Evolutionary conservation across 805 yeast genomes (phyloP), one percentile per base, ranked within the genome.

Genomic region (Saturnispora quitensis): DNA sequence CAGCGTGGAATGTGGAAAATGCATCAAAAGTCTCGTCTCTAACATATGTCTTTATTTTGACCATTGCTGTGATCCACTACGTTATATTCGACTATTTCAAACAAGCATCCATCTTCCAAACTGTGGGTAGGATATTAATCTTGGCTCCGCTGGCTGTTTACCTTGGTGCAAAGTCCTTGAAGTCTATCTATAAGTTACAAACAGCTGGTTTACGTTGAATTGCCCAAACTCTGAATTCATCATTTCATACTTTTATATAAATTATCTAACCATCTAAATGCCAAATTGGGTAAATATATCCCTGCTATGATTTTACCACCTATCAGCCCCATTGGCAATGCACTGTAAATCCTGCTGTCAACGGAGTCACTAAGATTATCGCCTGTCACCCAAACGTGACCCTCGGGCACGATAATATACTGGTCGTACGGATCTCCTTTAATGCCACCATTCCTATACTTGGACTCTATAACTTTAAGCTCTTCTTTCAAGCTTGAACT

Each of bases 351-450:
- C 58, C 99, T 73, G 4, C 97, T 88, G 61, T 93, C 99, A 46
- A 90, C 70, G 20, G 96, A 87, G 58, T 84, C 89, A 27, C 88
- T 77, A 52, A 91, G 68, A 62, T 93, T 93, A 62, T 93, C 99
- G 2, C 99, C 99, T 0, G 97, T 89, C 3, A 90, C 84, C 98
- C 98, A 93, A 46, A 88, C 86, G 67, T 93, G 99, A 2, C 99
- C 99, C 58, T 82, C 80, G 1, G 99, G 99, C 0, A 93, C 90
- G 51, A 71, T 73, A 8, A 91, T 81, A 65, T 73, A 88, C 52
- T 78, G 76, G 61, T 78, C 73, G 49, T 50, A 62, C 20, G 63
- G 66, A 34, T 43, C 42, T 5, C 57, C 54, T 42, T 57, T 58
- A 22, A 61, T 59, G 10, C 62, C 62, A 31, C 48, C 47, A 13